Conservation (phyloP, 495 filamentous ascomycete species). For the Penicillium ochrochloron region DNA sequence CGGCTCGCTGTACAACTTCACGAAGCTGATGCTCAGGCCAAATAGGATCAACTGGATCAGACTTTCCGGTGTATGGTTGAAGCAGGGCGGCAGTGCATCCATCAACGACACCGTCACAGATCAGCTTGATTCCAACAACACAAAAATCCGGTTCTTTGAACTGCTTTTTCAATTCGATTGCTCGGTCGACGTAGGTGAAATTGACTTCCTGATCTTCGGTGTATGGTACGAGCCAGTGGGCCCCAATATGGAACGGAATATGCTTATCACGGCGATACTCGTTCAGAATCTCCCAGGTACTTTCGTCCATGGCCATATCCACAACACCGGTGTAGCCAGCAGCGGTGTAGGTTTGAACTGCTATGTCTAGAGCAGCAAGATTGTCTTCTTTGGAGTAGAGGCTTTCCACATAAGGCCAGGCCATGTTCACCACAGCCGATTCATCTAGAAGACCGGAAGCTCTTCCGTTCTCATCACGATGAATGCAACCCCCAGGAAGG, state of each 20-base stretch:
- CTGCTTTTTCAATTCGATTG: slow-evolving; percentile 55
- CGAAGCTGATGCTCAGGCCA: slow-evolving; percentile 57
- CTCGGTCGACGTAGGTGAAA: slow-evolving; percentile 55
- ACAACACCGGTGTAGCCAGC: slow-evolving; percentile 66
- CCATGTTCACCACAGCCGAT: slow-evolving; percentile 57
- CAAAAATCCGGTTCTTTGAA: slow-evolving; percentile 60
- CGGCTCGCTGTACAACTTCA: slow-evolving; percentile 59
- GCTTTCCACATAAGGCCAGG: slow-evolving; percentile 62
- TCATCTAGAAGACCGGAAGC: slow-evolving; percentile 62
- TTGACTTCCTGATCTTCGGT: slow-evolving; percentile 28
- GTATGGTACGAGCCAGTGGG: slow-evolving; percentile 62
- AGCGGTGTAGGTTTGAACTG: slow-evolving; percentile 55
- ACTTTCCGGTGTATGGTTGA: slow-evolving; percentile 60
- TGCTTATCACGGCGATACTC: slow-evolving; percentile 43
- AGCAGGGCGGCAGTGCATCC: slow-evolving; percentile 66
- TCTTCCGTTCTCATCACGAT: slow-evolving; percentile 55
- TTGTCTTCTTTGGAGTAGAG: slow-evolving; percentile 58
- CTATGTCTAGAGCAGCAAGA: slow-evolving; percentile 52
- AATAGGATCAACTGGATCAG: slow-evolving; percentile 51
- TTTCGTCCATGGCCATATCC: slow-evolving; percentile 74
- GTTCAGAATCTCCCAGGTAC: slow-evolving; percentile 60
- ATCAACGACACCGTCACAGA: slow-evolving; percentile 70
- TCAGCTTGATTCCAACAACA: slow-evolving; percentile 69
- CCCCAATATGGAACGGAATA: slow-evolving; percentile 63
- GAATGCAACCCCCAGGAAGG: slow-evolving; percentile 60